Evolutionary conservation across 495 filamentous ascomycete genomes (phyloP).

Genomic region (Glonium stellatum): DNA sequence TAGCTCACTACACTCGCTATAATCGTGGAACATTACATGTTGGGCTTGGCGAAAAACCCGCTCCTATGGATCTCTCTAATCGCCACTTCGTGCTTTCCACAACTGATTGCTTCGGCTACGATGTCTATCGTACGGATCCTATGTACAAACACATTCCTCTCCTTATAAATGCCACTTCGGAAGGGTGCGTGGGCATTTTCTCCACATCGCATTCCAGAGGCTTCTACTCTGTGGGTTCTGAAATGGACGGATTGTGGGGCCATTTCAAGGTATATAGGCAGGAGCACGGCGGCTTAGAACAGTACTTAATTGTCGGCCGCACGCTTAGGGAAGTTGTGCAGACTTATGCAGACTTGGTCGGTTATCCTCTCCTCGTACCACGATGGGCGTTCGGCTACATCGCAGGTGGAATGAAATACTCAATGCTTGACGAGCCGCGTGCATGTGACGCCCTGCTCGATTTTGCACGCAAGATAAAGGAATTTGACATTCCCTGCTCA

Average conservation of each 20-base stretch:
- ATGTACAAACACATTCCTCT: conserved; percentile 69
- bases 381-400: conserved; percentile 65
- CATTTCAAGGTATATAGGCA: conserved; percentile 65
- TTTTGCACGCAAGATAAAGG: conserved; percentile 52
- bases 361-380: conserved; percentile 56
- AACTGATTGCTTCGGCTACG: conserved; percentile 64
- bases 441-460: conserved; percentile 51
- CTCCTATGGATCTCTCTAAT: conserved; percentile 63
- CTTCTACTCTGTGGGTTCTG: conserved; percentile 59
- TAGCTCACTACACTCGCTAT: conserved; percentile 55
- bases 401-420: conserved; percentile 64
- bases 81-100: conserved; percentile 58
- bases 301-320: conserved; percentile 60
- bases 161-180: conserved; percentile 53
- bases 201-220: conserved; percentile 56
- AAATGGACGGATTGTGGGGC: conserved; percentile 65
- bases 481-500: conserved; percentile 62
- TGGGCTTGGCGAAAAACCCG: conserved; percentile 62
- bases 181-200: conserved; percentile 58
- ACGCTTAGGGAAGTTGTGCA: conserved; percentile 57
- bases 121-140: conserved; percentile 61
- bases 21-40: conserved; percentile 54
- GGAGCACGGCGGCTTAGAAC: conserved; percentile 61
- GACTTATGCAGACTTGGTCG: conserved; percentile 58
- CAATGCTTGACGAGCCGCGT: conserved; percentile 55